Evolutionary conservation across 441 rosid genomes (phyloP).

Genomic region (Arabidopsis hybrid): DNA sequence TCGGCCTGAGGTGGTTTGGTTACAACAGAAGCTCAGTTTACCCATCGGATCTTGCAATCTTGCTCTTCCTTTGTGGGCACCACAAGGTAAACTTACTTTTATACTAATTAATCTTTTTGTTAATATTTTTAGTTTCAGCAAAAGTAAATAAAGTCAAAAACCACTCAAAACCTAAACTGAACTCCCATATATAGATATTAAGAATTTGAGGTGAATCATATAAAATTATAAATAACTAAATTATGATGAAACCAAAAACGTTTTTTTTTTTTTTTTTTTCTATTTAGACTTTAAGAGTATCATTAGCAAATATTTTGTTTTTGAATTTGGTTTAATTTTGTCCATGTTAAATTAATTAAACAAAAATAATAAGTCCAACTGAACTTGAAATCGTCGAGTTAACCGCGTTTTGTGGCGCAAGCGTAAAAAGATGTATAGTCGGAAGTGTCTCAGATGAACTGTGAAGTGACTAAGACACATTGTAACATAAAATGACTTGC

Average conservation of each 20-base stretch:
- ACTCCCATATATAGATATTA: background rate
- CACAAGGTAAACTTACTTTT: slow-evolving; percentile 39
- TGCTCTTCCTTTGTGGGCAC: slow-evolving; percentile 83
- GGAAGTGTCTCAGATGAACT: slow-evolving; percentile 11
- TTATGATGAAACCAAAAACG: background rate
- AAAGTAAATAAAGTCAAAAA: background rate
- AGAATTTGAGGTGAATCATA: background rate
- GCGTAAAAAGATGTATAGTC: background rate
- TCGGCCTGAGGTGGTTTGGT: slow-evolving; percentile 59
- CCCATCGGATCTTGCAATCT: slow-evolving; percentile 87
- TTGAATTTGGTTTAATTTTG: background rate
- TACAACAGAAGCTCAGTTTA: slow-evolving; percentile 74
- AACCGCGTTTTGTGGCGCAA: background rate
- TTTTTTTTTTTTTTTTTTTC: background rate
- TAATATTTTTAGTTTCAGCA: background rate
- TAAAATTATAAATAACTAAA: background rate
- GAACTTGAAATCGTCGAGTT: slow-evolving; percentile 1
- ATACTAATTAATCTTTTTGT: background rate
- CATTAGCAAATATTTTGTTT: background rate
- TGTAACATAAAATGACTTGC: slow-evolving; percentile 33
- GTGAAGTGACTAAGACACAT: slow-evolving; percentile 36
- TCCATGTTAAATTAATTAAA: background rate
- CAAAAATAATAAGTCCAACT: background rate
- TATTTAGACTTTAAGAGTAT: background rate
- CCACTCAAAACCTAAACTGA: background rate